These are phyloP conservation scores for Neocucurbitaria cava DNA, from an alignment of 2,329 filamentous ascomycete species.

Conservation along the genomic window DNA sequence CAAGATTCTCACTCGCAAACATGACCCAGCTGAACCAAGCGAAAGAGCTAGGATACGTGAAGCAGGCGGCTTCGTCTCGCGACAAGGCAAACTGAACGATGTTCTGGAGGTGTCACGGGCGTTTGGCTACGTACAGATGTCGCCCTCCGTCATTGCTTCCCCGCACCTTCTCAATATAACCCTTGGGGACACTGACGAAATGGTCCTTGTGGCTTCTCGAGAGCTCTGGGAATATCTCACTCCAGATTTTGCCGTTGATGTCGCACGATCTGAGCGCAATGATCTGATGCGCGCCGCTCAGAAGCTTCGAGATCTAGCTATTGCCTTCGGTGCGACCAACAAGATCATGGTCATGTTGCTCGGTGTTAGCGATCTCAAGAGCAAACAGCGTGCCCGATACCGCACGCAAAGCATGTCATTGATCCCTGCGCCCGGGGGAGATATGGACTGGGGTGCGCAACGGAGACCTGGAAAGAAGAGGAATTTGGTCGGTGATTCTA, in stretches of 20 bases:
- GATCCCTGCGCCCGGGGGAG: constrained; percentile 72
- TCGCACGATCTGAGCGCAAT: constrained; percentile 82
- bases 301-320: constrained; percentile 91
- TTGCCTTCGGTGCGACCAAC: constrained; percentile 89
- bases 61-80: constrained; percentile 93
- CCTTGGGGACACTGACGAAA: constrained; percentile 88
- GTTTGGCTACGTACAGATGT: constrained; percentile 92
- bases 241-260: constrained; percentile 88
- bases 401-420: constrained; percentile 86
- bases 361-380: constrained; percentile 88
- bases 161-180: constrained; percentile 81
- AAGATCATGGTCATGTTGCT: constrained; percentile 99
- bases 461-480: constrained; percentile 66
- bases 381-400: constrained; percentile 76
- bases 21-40: constrained; percentile 85
- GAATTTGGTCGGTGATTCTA: constrained; percentile 76
- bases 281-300: constrained; percentile 96
- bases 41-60: constrained; percentile 91
- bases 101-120: constrained; percentile 88
- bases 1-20: constrained; percentile 84
- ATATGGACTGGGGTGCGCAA: constrained; percentile 72
- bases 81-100: constrained; percentile 93
- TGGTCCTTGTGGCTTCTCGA: constrained; percentile 86
- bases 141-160: constrained; percentile 90
- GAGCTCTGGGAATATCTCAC: constrained; percentile 96